A percentile compares a stretch with the other conserved stretches of the same genome.
These are phyloP conservation scores for Ceratobasidium sp. DNA, from an alignment of 1,284 basidiomycete species.

Conservation along the genomic window DNA sequence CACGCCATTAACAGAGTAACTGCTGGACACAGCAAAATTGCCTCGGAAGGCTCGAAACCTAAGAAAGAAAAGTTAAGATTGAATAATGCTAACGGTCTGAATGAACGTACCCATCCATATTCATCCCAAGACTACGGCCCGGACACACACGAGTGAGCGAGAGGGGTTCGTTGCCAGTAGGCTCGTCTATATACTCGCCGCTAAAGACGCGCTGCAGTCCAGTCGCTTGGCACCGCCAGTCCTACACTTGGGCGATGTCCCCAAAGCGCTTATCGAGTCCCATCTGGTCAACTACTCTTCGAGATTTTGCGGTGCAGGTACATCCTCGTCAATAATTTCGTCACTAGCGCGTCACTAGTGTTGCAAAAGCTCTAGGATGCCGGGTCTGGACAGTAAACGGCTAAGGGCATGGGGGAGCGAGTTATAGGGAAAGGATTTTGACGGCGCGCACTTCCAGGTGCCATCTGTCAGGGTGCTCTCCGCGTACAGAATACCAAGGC, in stretches of 20 bases:
- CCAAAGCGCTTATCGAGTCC: neutral
- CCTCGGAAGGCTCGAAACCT: neutral
- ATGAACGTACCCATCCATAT: neutral
- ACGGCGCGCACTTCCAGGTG: neutral
- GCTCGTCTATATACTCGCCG: neutral
- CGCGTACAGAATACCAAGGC: neutral
- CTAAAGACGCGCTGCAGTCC: neutral
- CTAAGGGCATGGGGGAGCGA: neutral
- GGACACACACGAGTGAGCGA: neutral
- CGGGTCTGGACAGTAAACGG: neutral
- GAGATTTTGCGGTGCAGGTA: neutral
- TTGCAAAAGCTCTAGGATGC: neutral
- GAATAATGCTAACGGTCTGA: too few relatives aligned
- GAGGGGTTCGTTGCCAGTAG: neutral
- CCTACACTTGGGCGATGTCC: neutral
- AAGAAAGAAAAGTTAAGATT: too few relatives aligned
- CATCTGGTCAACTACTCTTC: neutral
- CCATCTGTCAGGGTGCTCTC: neutral
- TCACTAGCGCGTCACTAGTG: conserved; percentile 1
- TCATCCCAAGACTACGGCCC: neutral
- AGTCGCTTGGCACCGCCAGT: neutral
- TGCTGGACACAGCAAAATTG: too few relatives aligned
- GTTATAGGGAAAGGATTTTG: conserved; percentile 23
- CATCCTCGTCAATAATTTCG: neutral
- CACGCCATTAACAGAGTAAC: neutral